phyloP scores from a whole-genome alignment of 768 basidiomycete species.

The Paxillus ammoniavirescens region DNA sequence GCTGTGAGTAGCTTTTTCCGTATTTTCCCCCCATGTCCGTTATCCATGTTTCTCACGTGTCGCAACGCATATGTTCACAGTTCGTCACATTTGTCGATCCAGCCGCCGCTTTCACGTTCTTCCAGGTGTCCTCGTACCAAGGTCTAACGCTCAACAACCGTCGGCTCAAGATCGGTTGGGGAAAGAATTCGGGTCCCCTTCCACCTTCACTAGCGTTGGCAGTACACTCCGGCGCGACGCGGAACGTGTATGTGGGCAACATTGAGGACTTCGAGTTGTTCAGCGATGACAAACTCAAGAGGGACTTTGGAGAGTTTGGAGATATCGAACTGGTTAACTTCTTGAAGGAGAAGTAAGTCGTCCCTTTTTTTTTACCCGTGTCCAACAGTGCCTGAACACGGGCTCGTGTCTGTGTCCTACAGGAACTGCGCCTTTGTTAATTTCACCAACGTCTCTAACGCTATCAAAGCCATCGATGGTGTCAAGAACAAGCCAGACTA shows the following conservation, averaged over 20 bases:
- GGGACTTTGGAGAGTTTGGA: conserved; percentile 94
- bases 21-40: not conserved
- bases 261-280: conserved; percentile 95
- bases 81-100: conserved; percentile 98
- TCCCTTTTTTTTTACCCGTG: conserved; percentile 26
- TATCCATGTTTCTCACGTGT: conserved; percentile 1
- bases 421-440: conserved; percentile 97
- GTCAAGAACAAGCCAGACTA: conserved; percentile 93
- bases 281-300: conserved; percentile 83
- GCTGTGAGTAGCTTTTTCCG: conserved; percentile 55
- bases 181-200: conserved; percentile 90
- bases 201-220: conserved; percentile 82
- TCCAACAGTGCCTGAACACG: not conserved
- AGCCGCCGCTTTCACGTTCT: conserved; percentile 90
- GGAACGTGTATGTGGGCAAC: conserved; percentile 96
- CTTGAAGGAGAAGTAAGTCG: conserved; percentile 86
- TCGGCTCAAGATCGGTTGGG: conserved; percentile 96
- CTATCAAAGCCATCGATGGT: conserved; percentile 97
- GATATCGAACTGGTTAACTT: conserved; percentile 98
- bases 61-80: conserved; percentile 34
- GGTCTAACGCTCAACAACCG: conserved; percentile 92
- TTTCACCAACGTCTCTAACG: conserved; percentile 92
- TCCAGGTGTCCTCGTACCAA: conserved; percentile 86
- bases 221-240: conserved; percentile 88
- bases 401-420: not conserved